phyloP scores from a whole-genome alignment of 176 grass and related monocot species.

The Triticum monococcum region DNA sequence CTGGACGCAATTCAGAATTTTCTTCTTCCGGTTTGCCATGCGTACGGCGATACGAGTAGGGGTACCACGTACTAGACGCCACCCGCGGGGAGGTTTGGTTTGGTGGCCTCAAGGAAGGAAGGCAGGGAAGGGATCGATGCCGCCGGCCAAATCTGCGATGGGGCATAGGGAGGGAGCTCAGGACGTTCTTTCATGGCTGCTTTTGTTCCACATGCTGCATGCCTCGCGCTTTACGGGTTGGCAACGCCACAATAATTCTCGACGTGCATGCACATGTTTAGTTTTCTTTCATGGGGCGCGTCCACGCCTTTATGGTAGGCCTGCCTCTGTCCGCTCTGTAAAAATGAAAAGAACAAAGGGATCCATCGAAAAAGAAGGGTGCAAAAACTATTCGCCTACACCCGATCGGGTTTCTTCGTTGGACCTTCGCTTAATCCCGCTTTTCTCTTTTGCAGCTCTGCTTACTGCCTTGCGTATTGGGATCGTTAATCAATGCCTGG shows the following conservation, averaged over 20 bases:
- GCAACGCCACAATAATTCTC: constrained; percentile 42
- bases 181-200: constrained; percentile 49
- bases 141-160: constrained; percentile 54
- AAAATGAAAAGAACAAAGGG: constrained; percentile 26
- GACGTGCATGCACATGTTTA: constrained; percentile 42
- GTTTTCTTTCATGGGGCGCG: constrained; percentile 29
- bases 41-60: too few relatives aligned
- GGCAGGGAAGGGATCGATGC: neutral
- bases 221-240: constrained; percentile 61
- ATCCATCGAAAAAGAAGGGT: neutral
- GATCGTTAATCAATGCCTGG: constrained; percentile 29
- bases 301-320: constrained; percentile 51
- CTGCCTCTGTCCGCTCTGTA: constrained; percentile 37
- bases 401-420: constrained; percentile 40
- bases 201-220: constrained; percentile 59
- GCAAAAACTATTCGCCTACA: constrained; percentile 29
- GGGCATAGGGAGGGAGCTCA: constrained; percentile 36
- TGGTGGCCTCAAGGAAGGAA: too few relatives aligned
- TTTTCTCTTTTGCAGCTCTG: constrained; percentile 40
- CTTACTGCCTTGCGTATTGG: constrained; percentile 33
- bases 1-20: neutral
- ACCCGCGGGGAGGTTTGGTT: too few relatives aligned
- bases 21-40: too few relatives aligned
- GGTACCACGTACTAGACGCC: too few relatives aligned
- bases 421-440: constrained; percentile 31